phyloP scores from a whole-genome alignment of 2,329 filamentous ascomycete genomes.

The Cordyceps militaris region DNA sequence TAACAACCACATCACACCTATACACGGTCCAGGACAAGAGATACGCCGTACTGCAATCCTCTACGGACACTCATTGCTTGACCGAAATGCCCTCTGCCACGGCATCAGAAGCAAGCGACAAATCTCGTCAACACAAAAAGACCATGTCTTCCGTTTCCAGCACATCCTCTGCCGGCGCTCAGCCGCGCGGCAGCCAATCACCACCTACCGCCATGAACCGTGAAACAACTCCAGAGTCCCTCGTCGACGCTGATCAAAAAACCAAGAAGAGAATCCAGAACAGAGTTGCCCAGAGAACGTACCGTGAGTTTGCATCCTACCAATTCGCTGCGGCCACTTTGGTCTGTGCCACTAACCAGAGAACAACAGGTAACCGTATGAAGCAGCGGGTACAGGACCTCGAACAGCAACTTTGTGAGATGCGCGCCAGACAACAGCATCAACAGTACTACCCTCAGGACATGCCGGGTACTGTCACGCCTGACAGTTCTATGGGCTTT shows the following conservation, averaged over 20 bases:
- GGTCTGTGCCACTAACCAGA: not conserved
- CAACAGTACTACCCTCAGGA: constrained; percentile 10
- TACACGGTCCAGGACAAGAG: not conserved
- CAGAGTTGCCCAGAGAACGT: constrained; percentile 25
- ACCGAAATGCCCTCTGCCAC: constrained; percentile 9
- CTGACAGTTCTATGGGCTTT: constrained; percentile 10
- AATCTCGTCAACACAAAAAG: constrained; percentile 5
- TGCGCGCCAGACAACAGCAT: constrained; percentile 13
- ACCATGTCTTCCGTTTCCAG: constrained; percentile 10
- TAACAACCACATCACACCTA: not conserved
- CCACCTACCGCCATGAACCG: constrained; percentile 7
- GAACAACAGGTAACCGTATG: constrained; percentile 4
- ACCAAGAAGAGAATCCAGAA: constrained; percentile 29
- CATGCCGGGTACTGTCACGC: not conserved
- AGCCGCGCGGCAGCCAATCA: constrained; percentile 5
- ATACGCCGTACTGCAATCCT: not conserved
- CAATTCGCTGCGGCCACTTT: not conserved
- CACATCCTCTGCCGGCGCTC: constrained; percentile 7
- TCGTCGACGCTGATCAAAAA: constrained; percentile 16
- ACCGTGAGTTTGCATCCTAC: constrained; percentile 20
- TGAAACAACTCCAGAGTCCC: constrained; percentile 2
- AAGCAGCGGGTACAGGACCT: constrained; percentile 15
- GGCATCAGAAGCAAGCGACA: not conserved
- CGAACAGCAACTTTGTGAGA: constrained; percentile 13
- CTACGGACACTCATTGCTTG: not conserved